Evolutionary conservation across 805 yeast species (phyloP).

Genomic region (Candida michaelii): DNA sequence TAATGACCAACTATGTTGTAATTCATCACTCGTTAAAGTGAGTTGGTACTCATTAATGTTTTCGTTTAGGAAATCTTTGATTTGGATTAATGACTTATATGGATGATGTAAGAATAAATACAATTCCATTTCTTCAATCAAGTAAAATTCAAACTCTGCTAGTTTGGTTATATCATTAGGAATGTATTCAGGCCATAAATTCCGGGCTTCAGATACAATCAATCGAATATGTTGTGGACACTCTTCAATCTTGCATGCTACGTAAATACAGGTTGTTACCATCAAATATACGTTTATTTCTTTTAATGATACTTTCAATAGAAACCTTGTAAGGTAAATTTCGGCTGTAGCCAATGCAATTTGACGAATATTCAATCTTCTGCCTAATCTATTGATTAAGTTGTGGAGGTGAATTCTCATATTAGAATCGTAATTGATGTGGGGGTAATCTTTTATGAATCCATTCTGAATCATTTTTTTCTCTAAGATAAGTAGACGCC

Average conservation of each 20-base stretch:
- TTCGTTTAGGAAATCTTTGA: constrained; percentile 44
- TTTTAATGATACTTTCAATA: constrained; percentile 66
- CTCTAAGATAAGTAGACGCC: constrained; percentile 40
- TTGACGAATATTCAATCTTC: constrained; percentile 76
- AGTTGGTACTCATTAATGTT: constrained; percentile 28
- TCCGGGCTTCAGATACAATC: constrained; percentile 79
- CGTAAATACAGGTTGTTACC: constrained; percentile 80
- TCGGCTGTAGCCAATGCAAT: constrained; percentile 88
- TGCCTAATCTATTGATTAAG: constrained; percentile 70
- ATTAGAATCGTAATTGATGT: constrained; percentile 54
- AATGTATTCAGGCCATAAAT: constrained; percentile 91
- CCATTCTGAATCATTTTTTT: constrained; percentile 45
- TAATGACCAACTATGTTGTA: constrained; percentile 86
- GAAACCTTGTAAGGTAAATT: constrained; percentile 75
- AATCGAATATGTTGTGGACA: constrained; percentile 91
- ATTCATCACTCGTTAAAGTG: constrained; percentile 57
- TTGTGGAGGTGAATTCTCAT: constrained; percentile 79
- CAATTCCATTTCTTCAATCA: constrained; percentile 83
- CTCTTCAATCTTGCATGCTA: constrained; percentile 93
- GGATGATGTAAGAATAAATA: constrained; percentile 76
- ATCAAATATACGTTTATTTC: constrained; percentile 82
- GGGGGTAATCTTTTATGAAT: constrained; percentile 41
- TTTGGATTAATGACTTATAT: constrained; percentile 58
- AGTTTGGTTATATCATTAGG: constrained; percentile 88
- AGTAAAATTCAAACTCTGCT: constrained; percentile 93